Evolutionary conservation across 2,329 filamentous ascomycete genomes (phyloP), one percentile per base, ranked within the genome.

Genomic region (Fusarium circinatum): DNA sequence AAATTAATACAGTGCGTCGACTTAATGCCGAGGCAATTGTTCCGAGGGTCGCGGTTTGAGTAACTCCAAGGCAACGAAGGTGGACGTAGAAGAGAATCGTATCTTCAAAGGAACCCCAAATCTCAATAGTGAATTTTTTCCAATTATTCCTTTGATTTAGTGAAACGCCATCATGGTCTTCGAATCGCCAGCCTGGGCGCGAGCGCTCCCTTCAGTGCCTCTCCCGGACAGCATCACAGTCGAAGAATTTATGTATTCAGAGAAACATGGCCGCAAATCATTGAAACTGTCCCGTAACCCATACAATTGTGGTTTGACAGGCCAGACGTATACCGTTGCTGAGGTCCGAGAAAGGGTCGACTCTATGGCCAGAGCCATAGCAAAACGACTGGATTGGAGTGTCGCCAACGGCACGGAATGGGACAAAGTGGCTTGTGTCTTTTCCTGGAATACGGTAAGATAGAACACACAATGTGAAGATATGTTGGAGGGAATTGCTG

Each of bases 391-490:
- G 8, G 48, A 51, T 34, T 51, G 48, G 48, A 15, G 30, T 15
- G 48, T 51, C 8, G 17, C n/a, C n/a, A 34, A 20, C 17, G 30
- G 30, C 30, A 24, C 17, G n/a, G 48, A 51, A 51, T 51, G 48
- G 48, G 30, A 51, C 6, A 51, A 51, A 9, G 48, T 51, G 8
- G 48, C 48, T 4, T 51, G 30, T 20, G 30, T 51, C 0, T 51
- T 34, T 8, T 51, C 48, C 1, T 51, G 48, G 48, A 51, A 51
- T 13, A 51, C 48, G 12, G 45, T 48, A 22, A 17, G 26, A 12
- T 17, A 36, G 8, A 9, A 18, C 3, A 30, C 2, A 28, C 1
- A 5, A 15, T 7, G 1, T 3, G 3, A 15, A 15, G 20, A 48
- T 12, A 8, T 8, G 2, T 3, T 3, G 20, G 7, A 22, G 45